Evolutionary conservation across 306 rosid genomes (phyloP), one percentile per base, ranked within the genome.

Genomic region (Nissolia schottii): DNA sequence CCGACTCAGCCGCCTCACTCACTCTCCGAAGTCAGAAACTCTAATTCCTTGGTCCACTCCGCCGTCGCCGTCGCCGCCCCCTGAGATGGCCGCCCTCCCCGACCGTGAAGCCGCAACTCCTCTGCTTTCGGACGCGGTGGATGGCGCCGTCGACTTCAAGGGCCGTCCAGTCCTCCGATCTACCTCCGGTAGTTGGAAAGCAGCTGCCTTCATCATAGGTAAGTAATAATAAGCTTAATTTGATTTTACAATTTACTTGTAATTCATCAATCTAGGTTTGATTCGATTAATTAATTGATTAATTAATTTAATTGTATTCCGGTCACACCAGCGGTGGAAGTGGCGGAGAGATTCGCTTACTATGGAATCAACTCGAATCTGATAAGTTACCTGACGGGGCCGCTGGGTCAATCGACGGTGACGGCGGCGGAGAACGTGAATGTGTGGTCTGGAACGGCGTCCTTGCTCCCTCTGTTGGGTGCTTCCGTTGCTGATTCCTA

Each of bases 401-500:
- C 82, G 1, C 54, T 85, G 34, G 87, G 80, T 6, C 85, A 85
- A 76, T 75, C 86, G 3, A 79, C 82, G 6, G 87, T 61, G 13
- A 48, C 74, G 5, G 89, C 89, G 5, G 89, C 85, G n/a, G 64
- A 56, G 68, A 82, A 60, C 41, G 89, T 80, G 6, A 85, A 82
- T 70, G 49, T 74, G 2, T 85, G 87, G 89, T 48, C 71, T 37
- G 89, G 89, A 40, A 80, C 83, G 20, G 77, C 79, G 27, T 51
- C 81, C 27, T 54, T 85, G 74, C 75, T 85, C 12, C 87, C 89
- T 18, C 55, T 85, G 3, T 16, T 78, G 1, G 87, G 87, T 4
- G 89, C 85, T 10, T 81, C 76, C 25, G 79, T 81, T 7, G 90
- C 90, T 51, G 90, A 86, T 25, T 78, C 84, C 7, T 83, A 60